Evolutionary conservation across 345 rosid species (phyloP).

Genomic region (Salix purpurea): DNA sequence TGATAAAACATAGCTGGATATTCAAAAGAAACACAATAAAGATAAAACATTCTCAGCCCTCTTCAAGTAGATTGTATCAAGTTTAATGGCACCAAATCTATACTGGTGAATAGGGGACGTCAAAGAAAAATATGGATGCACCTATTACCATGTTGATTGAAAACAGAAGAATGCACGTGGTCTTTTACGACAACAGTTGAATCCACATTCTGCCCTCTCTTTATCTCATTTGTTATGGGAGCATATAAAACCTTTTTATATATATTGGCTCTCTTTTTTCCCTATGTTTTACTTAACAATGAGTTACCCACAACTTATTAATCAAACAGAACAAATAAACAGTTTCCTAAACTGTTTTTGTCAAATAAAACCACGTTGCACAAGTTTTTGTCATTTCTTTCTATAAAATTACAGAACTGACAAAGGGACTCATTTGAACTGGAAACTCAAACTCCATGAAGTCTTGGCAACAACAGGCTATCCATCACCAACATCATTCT

Average conservation of each 20-base stretch:
- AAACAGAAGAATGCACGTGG: no score
- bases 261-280: no score
- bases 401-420: neutral
- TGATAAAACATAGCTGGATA: slow-evolving; percentile 24
- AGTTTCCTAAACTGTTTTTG: no score
- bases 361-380: no score
- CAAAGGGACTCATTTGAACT: neutral
- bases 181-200: no score
- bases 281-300: no score
- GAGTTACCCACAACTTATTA: no score
- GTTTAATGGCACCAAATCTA: neutral
- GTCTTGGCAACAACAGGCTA: neutral
- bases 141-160: no score
- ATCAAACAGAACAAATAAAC: no score
- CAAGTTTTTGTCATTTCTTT: neutral
- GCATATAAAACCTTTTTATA: no score
- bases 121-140: neutral
- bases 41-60: neutral
- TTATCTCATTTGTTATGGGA: no score
- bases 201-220: no score
- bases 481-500: neutral
- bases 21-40: neutral
- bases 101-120: neutral
- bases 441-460: neutral
- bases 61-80: neutral